These are phyloP conservation scores for Leccinum subgranulosum DNA, from an alignment of 768 basidiomycete genomes.

Conservation along the genomic window DNA sequence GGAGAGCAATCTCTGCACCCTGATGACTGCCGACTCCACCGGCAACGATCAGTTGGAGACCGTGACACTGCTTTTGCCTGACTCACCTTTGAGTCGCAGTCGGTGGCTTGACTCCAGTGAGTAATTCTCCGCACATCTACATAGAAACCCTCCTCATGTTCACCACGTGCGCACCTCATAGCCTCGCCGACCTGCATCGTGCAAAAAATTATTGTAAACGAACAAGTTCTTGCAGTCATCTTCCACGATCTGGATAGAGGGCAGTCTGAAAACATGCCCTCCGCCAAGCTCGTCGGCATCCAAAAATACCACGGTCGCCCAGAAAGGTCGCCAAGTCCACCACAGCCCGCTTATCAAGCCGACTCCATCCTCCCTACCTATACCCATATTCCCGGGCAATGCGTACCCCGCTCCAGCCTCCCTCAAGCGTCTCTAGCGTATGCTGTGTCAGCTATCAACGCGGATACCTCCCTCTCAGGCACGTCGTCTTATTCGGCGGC, in stretches of 20 bases:
- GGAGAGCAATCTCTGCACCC: slow-evolving; percentile 44
- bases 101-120: slow-evolving; percentile 68
- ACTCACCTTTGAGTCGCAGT: slow-evolving; percentile 62
- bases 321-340: slow-evolving; percentile 28
- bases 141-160: slow-evolving; percentile 21
- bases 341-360: slow-evolving; percentile 28
- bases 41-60: slow-evolving; percentile 44
- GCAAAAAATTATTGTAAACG: slow-evolving; percentile 69
- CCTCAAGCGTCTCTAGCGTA: slow-evolving; percentile 42
- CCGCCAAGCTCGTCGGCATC: slow-evolving; percentile 57
- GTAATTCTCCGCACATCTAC: slow-evolving; percentile 29
- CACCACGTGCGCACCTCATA: slow-evolving; percentile 33
- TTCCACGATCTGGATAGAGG: slow-evolving; percentile 68
- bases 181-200: slow-evolving; percentile 55
- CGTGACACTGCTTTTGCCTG: slow-evolving; percentile 58
- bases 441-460: slow-evolving; percentile 39
- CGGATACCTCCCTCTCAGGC: slow-evolving; percentile 20
- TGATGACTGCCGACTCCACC: slow-evolving; percentile 43
- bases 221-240: slow-evolving; percentile 57
- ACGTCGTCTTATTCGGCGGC: slow-evolving; percentile 27
- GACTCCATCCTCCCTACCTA: slow-evolving; percentile 30
- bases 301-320: slow-evolving; percentile 36
- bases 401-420: slow-evolving; percentile 33
- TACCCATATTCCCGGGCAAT: slow-evolving; percentile 32
- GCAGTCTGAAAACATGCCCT: slow-evolving; percentile 47